Base-by-base conservation (phyloP, 2,329 filamentous ascomycete species). In the Fusarium sulawesiense region DNA sequence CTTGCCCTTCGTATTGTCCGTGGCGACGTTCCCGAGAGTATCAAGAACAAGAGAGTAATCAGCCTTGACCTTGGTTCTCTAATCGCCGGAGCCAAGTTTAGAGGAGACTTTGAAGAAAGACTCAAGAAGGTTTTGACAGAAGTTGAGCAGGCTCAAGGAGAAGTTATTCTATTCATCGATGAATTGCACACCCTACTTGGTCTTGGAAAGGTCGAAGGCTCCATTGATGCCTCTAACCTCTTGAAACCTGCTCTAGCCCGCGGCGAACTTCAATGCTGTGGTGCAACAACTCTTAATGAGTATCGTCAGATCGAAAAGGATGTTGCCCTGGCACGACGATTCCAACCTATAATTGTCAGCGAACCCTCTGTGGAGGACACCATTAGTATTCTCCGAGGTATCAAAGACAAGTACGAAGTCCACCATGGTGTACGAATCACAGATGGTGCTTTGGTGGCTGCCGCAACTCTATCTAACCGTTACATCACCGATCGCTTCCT, bases 331-430 rank as follows among this genome's bases (percentile, higher is more conserved):
- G 96, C 96, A 11, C 87, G 96, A 72, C 88, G 96, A 64, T 98
- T 99, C 79, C 96, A 99, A 76, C 94, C 96, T 0, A 97, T 99
- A 60, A 81, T 93, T 37, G 94, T 99, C n/a, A 92, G 91, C 64
- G 96, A 99, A 75, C 96, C 96, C 0, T 91, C 89, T 0, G 94
- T 98, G 1, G 89, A 93, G 72, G 94, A 98, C 72, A 98, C 96
- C 0, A 94, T 99, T 66, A 97, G 93, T 53, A 98, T 99, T 60
- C 84, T 99, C 1, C 90, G 96, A 76, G 96, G 95, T 50, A 98
- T 99, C 83, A 98, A 98, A 78, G 94, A 98, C 76, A 93, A 94
- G 72, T 99, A 99, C 76, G 96, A 98, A 79, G 93, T 98, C 1
- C 96, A 98, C 72, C 96, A 99, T 76, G 95, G 96, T 80, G 95